Base-by-base conservation (phyloP, 2,329 filamentous ascomycete genomes). In the Ambrosiella beaveri region DNA sequence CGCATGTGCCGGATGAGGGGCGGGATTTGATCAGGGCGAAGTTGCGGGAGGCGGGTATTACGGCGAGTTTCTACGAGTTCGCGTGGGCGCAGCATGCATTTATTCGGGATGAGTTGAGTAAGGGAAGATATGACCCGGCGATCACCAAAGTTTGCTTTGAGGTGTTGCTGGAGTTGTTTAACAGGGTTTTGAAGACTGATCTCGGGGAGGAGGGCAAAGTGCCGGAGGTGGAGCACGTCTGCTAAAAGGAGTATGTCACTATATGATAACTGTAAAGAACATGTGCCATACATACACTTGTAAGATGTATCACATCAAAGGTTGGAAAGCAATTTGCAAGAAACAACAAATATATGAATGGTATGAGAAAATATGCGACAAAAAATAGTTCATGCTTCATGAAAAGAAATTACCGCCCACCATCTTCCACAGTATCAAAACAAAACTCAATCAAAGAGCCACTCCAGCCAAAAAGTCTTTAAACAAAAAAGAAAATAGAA, bases 71-170 rank as follows among this genome's bases (percentile, higher is more conserved):
- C 68, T 88, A 93, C 71, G 90, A 96, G 72, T 82, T 86, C 63
- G 86, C 88, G n/a, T 91, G 88, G 81, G 89, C 90, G 2, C 90
- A 95, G 70, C 90, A 95, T 73, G 90, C 90, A 4, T 96, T 96
- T 67, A 94, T 96, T 68, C 78, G 90, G 15, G 90, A 96, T 66
- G 90, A 96, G 73, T 74, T 93, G 60, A 89, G 85, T 69, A 95
- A 95, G 72, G 90, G 89, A n/a, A 78, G 90, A 35, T 96, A 95
- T 66, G 90, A 96, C 68, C 87, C 90, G 0, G 88, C 86, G 17
- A 77, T 96, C 59, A 82, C 83, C 3, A 91, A 89, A 67, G 79
- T 91, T 40, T 95, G 90, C 72, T 95, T 95, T 67, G 87, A 95
- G 74, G 85, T 96, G 69, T 71, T 96, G 65, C 74, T 93, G 13